These are phyloP conservation scores for Sicyos edulis DNA, from an alignment of 306 rosid genomes.

Conservation along the genomic window DNA sequence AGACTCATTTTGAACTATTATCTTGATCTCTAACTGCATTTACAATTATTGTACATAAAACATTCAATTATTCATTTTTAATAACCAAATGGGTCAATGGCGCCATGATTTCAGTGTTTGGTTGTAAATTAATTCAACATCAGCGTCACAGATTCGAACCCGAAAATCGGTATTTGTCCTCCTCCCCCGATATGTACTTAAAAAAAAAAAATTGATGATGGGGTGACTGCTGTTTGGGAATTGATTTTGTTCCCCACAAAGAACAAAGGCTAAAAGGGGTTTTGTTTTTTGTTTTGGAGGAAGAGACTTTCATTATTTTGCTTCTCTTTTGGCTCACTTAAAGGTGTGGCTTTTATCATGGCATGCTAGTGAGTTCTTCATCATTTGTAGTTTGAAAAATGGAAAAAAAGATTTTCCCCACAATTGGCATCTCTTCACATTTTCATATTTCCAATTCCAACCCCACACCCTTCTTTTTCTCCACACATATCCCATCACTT, in stretches of 20 bases:
- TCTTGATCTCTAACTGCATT: no score
- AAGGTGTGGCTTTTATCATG: slow-evolving; percentile 59
- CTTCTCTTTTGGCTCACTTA: slow-evolving; percentile 60
- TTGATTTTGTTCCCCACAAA: slow-evolving; percentile 89
- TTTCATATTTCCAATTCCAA: not conserved
- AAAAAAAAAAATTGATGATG: no score
- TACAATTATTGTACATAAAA: no score
- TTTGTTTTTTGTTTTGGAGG: slow-evolving; percentile 19
- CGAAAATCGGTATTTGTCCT: no score
- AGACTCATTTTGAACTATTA: no score
- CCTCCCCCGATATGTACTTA: no score
- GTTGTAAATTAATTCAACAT: no score
- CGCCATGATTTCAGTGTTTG: no score
- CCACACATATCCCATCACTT: not conserved
- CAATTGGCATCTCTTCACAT: slow-evolving; percentile 6
- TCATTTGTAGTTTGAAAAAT: slow-evolving; percentile 63
- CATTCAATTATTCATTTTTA: no score
- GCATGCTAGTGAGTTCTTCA: slow-evolving; percentile 80
- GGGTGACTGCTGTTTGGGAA: slow-evolving; percentile 53
- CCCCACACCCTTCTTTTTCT: not conserved
- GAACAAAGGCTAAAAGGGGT: slow-evolving; percentile 37
- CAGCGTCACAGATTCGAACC: no score
- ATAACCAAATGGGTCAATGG: no score
- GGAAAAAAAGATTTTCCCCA: slow-evolving; percentile 18
- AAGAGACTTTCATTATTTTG: slow-evolving; percentile 49